These are phyloP conservation scores for Fusarium buharicum DNA, from an alignment of 2,329 filamentous ascomycete genomes.

Conservation along the genomic window DNA sequence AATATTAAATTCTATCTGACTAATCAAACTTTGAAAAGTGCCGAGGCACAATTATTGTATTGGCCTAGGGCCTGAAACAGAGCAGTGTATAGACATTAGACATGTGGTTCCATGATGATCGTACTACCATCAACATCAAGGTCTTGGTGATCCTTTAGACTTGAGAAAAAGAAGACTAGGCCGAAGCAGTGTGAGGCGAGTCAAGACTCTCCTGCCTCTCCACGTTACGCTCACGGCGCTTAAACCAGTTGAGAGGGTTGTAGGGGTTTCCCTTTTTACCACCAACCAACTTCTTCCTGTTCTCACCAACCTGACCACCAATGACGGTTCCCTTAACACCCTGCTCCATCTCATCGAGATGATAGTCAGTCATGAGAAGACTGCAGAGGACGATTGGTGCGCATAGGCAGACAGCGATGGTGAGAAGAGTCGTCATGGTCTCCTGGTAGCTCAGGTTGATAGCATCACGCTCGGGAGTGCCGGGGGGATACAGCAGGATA, in stretches of 20 bases:
- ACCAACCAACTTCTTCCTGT: background rate
- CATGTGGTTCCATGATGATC: no score
- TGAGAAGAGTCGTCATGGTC: conserved; percentile 40
- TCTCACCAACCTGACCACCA: conserved; percentile 18
- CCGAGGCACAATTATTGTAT: no score
- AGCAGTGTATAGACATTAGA: no score
- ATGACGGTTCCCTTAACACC: conserved; percentile 21
- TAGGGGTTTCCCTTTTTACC: background rate
- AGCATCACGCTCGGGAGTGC: conserved; percentile 31
- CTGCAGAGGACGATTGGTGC: conserved; percentile 18
- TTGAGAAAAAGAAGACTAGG: no score
- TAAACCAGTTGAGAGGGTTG: background rate
- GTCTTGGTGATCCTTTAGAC: no score
- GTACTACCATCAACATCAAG: no score
- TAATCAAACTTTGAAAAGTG: no score
- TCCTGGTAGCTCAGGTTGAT: conserved; percentile 41
- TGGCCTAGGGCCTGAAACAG: no score
- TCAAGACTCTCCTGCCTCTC: background rate
- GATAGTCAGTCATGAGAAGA: conserved; percentile 24
- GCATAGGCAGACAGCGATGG: conserved; percentile 51
- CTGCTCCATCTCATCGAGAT: conserved; percentile 28
- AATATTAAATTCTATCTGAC: no score
- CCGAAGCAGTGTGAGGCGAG: no score
- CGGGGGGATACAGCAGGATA: conserved; percentile 19
- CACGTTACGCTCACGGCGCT: background rate